Evolutionary conservation across 768 basidiomycete species (phyloP), one percentile per base, ranked within the genome.

Genomic region (Hypsizygus marmoreus): DNA sequence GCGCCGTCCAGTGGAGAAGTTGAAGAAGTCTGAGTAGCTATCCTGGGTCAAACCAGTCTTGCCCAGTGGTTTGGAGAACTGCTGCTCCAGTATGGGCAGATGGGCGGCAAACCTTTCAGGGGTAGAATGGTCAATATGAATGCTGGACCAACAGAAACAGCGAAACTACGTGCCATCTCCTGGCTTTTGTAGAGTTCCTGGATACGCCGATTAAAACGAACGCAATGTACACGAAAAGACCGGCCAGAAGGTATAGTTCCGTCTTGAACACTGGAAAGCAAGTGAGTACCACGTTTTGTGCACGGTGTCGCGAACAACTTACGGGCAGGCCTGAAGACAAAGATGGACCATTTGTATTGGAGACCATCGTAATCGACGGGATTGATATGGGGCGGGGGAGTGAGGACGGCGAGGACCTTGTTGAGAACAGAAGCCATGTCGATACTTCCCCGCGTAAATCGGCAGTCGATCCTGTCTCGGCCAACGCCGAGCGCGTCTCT

Each of bases 1-100:
- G 48, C 88, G 86, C 49, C 94, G 74, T 43, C 94, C 94, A 2
- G 92, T 93, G 31, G 91, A 91, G 69, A 88, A 97, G 60, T 77
- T 76, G 72, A 91, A 89, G 61, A 83, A 88, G 69, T 92, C 90
- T 3, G 83, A 75, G 56, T 84, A 73, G 14, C 90, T 91, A 56
- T 93, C 91, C 30, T 73, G 45, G 25, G 75, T 74, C 38, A 87
- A 66, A 8, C 79, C 80, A 4, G 69, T 69, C 26, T 70, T 72
- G 7, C 75, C 71, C 17, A 63, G 56, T 1, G 91, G 86, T 35
- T 70, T 76, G 9, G 89, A 83, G 70, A 97, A 97, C 64, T 95
- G 91, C 26, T 76, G 65, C 34, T 74, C 63, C 48, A 87, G 77
- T 53, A 89, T 62, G 6, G 75, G 66, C 17, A 69, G 63, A 65